Evolutionary conservation across 495 filamentous ascomycete genomes (phyloP).

Genomic region (Aspergillus nanangensis): DNA sequence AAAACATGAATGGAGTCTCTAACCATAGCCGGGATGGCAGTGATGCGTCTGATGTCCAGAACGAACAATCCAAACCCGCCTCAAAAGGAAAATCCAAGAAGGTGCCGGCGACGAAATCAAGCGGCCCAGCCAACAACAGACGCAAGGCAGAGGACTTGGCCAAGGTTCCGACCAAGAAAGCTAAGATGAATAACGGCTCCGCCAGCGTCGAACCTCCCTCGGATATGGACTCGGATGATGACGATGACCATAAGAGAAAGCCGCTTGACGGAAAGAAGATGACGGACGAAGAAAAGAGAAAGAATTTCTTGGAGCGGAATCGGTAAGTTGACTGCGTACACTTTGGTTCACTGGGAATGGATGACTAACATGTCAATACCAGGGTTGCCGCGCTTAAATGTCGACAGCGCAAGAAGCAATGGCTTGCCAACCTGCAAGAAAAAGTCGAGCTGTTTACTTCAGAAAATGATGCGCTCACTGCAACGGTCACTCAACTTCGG

Average conservation of each 20-base stretch:
- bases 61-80: conserved; percentile 59
- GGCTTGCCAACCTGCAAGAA: conserved; percentile 89
- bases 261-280: conserved; percentile 66
- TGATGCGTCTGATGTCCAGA: conserved; percentile 67
- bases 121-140: conserved; percentile 50
- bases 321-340: too few relatives aligned
- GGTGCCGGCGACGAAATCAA: conserved; percentile 41
- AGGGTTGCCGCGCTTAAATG: conserved; percentile 97
- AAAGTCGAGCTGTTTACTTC: conserved; percentile 90
- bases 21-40: conserved; percentile 54
- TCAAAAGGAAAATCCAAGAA: conserved; percentile 70
- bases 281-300: conserved; percentile 98
- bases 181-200: conserved; percentile 54
- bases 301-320: conserved; percentile 96
- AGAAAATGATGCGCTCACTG: conserved; percentile 85
- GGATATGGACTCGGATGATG: conserved; percentile 53
- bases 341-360: too few relatives aligned
- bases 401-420: conserved; percentile 97
- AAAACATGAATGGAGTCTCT: conserved; percentile 27
- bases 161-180: conserved; percentile 69
- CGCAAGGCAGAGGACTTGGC: conserved; percentile 77
- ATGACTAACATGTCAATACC: conserved; percentile 14
- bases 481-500: conserved; percentile 75
- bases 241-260: conserved; percentile 48
- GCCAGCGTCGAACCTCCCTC: conserved; percentile 47